A percentile compares a stretch with the other conserved stretches of the same genome.
Conservation (phyloP, 306 rosid species). For the Erythrophleum fordii region DNA sequence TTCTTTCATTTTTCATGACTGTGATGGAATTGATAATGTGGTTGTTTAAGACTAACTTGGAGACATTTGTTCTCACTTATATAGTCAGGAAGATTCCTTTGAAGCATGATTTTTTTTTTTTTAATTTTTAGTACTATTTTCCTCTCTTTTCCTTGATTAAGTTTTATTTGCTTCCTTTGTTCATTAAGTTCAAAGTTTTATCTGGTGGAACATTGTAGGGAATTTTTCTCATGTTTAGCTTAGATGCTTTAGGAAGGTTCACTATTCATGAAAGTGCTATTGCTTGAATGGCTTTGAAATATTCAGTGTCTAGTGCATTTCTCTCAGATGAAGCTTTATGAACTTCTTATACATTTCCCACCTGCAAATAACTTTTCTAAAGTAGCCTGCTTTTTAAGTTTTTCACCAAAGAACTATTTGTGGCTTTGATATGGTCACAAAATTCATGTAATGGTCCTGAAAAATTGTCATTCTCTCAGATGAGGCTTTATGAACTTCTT, state of each 20-base stretch:
- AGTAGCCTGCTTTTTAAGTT: background rate
- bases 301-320: background rate
- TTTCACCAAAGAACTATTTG: background rate
- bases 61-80: background rate
- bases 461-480: background rate
- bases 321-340: background rate
- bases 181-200: background rate
- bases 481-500: background rate
- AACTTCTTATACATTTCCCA: slow-evolving; percentile 9
- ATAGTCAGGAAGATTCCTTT: background rate
- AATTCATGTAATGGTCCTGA: background rate
- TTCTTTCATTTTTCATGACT: background rate
- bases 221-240: background rate
- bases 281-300: background rate
- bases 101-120: background rate
- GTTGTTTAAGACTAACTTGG: background rate
- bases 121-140: background rate
- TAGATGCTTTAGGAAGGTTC: background rate
- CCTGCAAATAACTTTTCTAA: background rate
- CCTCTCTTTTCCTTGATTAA: background rate
- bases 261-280: background rate
- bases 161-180: background rate
- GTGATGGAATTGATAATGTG: background rate
- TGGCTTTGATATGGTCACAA: background rate
- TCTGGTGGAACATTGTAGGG: background rate